Conservation (phyloP, 164 flowering plant genomes). For the Saururus chinensis region DNA sequence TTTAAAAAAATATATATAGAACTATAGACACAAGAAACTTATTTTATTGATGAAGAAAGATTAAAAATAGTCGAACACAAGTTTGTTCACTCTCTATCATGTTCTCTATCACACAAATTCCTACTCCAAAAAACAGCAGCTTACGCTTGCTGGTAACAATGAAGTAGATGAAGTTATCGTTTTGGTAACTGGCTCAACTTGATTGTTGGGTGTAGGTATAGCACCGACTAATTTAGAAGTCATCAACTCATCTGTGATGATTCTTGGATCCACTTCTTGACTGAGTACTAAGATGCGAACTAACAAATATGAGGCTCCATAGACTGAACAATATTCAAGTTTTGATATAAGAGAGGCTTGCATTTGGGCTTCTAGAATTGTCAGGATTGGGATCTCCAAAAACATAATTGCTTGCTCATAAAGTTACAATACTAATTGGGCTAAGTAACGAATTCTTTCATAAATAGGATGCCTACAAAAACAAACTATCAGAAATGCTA, state of each 20-base stretch:
- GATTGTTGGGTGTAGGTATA: slow-evolving; percentile 32
- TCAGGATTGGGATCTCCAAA: slow-evolving; percentile 32
- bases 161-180: slow-evolving; percentile 21
- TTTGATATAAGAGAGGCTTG: slow-evolving; percentile 22
- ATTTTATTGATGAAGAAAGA: too few species aligned
- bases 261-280: slow-evolving; percentile 42
- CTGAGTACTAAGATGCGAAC: slow-evolving; percentile 45
- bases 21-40: too few species aligned
- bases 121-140: background rate
- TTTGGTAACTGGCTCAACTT: slow-evolving; percentile 33
- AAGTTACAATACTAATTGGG: background rate
- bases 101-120: too few species aligned
- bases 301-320: slow-evolving; percentile 59
- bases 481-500: background rate
- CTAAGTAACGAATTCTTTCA: background rate
- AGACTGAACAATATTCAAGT: slow-evolving; percentile 43
- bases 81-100: too few species aligned
- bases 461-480: background rate
- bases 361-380: slow-evolving; percentile 28
- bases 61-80: too few species aligned
- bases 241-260: slow-evolving; percentile 39
- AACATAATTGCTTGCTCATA: slow-evolving; percentile 89
- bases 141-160: slow-evolving; percentile 56
- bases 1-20: too few species aligned
- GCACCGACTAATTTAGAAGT: slow-evolving; percentile 24